Evolutionary conservation across 495 filamentous ascomycete species (phyloP), one percentile per base, ranked within the genome.

Genomic region (Tuber calosporum): DNA sequence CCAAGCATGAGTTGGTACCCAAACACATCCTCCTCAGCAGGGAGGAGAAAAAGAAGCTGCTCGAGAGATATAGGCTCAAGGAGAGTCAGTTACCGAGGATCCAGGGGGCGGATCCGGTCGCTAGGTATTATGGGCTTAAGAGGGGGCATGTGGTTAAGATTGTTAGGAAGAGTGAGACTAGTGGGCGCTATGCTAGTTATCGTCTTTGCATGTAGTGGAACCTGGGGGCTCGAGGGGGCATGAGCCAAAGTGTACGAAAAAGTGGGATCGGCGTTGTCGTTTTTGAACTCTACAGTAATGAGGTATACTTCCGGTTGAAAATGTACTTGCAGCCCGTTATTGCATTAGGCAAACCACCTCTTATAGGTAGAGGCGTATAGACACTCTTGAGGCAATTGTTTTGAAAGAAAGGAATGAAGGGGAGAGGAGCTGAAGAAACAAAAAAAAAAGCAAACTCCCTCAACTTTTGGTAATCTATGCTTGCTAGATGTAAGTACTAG

Each of bases 101-200:
- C 74, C 89, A 97, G 84, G 85, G 90, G 69, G 90, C 90, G 67
- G 95, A 99, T 84, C 95, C 95, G 20, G 93, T 99, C 45, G 92
- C 95, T 43, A 89, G 90, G 81, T 99, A 97, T 83, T 84, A 97
- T 69, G 95, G 96, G 30, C 85, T 99, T 83, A 90, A 92, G 84
- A 88, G 93, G 79, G 93, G 95, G 4, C 93, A 98, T 86, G 93
- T 99, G 19, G 96, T 99, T 73, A 99, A 99, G 89, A 99, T 99
- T 78, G 96, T 99, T 70, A 86, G 95, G 69, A 91, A 88, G 72
- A 87, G 85, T 73, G 91, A 93, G 85, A 93, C 91, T 36, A 91
- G 90, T 2, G 91, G 91, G 40, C 83, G 91, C 53, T 93, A 93
- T 84, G 91, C 91, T 73, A 92, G 90, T 86, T 90, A 90, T 78